Evolutionary conservation across 2,329 filamentous ascomycete species (phyloP), one percentile per base, ranked within the genome.

Genomic region (Microthyrium microscopicum): DNA sequence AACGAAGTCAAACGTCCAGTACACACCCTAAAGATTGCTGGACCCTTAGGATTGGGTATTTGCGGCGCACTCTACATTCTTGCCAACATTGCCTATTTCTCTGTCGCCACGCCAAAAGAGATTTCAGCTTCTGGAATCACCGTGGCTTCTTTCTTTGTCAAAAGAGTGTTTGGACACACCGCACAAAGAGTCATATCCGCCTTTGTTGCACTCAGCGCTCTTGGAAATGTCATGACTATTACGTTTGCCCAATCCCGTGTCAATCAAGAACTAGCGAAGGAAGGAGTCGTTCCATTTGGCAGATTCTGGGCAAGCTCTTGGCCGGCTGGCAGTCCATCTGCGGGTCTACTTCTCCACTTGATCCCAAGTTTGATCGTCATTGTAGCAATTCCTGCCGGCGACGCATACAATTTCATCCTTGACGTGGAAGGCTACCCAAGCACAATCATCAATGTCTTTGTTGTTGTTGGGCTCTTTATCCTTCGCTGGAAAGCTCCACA

Each of bases 181-280:
- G 68, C 68, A 1, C 68, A 48, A 16, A 42, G 49, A 16, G 48
- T 45, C 41, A 41, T 54, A 6, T 50, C 51, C 0, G 67, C 62
- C 0, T 70, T 75, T 33, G 68, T 76, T 1, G 69, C 69, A 0
- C 46, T 76, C 21, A 72, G 66, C 32, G 71, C 71, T 40, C 44
- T 75, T 30, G 72, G 71, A 5, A 75, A 75, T 33, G 68, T 77
- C 1, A 52, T 76, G 6, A 66, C 68, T 15, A 63, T 73, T 29
- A 70, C 62, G 37, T 75, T 74, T 42, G 61, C 68, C 0, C 67
- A 73, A 34, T 55, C 69, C 0, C 60, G 70, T 1, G 43, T 74
- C 7, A 73, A 70, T 41, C 70, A 74, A 41, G 75, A 80, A 48
- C 57, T 81, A 28, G 77, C 70, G 1, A 77, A 77, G 44, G 76